phyloP scores from a whole-genome alignment of 257 asterid species.

The Craterostigma plantagineum region DNA sequence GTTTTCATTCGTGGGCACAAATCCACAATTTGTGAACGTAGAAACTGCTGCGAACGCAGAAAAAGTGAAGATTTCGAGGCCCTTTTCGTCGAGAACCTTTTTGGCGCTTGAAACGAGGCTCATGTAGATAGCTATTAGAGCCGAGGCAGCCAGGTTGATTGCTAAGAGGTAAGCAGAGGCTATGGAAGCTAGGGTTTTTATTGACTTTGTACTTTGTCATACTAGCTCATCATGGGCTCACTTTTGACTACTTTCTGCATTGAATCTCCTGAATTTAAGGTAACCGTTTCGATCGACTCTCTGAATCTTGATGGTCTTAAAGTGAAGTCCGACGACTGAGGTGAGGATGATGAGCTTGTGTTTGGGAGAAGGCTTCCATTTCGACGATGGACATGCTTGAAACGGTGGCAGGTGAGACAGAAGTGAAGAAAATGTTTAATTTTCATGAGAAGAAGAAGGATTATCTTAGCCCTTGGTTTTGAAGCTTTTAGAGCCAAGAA shows the following conservation, averaged over 20 bases:
- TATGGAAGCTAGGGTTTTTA: constrained; percentile 9
- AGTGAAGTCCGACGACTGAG: constrained; percentile 34
- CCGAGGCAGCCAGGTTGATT: constrained; percentile 15
- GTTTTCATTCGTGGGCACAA: constrained; percentile 40
- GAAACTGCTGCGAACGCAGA: constrained; percentile 25
- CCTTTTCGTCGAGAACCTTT: constrained; percentile 16
- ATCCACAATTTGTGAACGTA: constrained; percentile 37
- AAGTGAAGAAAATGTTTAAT: constrained; percentile 41
- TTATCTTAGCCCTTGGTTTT: constrained; percentile 15
- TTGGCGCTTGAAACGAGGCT: constrained; percentile 13
- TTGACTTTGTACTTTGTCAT: no score
- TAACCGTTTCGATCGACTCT: no score
- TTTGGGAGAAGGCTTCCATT: constrained; percentile 55
- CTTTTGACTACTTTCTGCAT: no score
- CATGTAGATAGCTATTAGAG: constrained; percentile 13
- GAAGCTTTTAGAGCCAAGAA: constrained; percentile 11
- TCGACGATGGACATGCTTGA: constrained; percentile 68
- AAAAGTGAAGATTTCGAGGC: constrained; percentile 15
- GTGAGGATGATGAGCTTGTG: constrained; percentile 32
- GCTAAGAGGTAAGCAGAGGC: constrained; percentile 16
- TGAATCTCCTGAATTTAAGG: no score
- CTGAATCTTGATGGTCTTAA: constrained; percentile 10
- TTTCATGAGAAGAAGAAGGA: constrained; percentile 7
- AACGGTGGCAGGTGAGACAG: constrained; percentile 44
- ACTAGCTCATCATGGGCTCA: no score